Evolutionary conservation across 129 eudicot genomes (phyloP), one percentile per base, ranked within the genome.

Genomic region (Flaveria sonorensis): DNA sequence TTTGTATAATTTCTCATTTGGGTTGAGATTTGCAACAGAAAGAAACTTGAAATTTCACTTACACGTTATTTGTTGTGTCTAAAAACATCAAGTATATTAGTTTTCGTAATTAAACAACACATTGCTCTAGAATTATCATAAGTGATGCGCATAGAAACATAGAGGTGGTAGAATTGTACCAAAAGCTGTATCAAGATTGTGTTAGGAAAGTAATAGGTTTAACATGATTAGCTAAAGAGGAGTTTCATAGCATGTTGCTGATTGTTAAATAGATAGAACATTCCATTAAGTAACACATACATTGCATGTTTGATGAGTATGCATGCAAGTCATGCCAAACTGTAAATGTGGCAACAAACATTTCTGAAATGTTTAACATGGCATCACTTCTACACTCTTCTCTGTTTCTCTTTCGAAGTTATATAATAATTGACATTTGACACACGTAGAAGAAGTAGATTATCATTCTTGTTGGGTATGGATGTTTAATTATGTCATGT

Each of bases 361-460:
- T 42, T 68, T 42, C 14, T 10, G 13, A 68, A 19, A 68, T 68
- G 73, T 18, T 30, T 19, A 61, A 12, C 56, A 19, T 42, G 55
- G 39, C 24, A 47, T 70, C 61, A 24, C 55, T 26, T 23, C 18
- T 24, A 48, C 4, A 24, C 9, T 24, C 50, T 26, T 70, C 60
- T 70, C 43, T 32, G 48, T 64, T 64, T 36, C 18, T 64, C 45
- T 64, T 64, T 64, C 6, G 1, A 46, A 70, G 60, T 50, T 47
- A 70, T 45, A 45, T 70, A 7, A 23, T 70, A 14, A 23, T 15
- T 47, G 15, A 48, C 16, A 70, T 42, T 15, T 47, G 15, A 48
- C 16, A 70, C 59, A 48, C 4, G 45, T 70, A 70, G 50, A 64
- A 30, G 28, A 42, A 67, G 19, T 61, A 13, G 19, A 24, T 50